A percentile compares a stretch with the other conserved stretches of the same genome.
phyloP scores from a whole-genome alignment of 495 filamentous ascomycete genomes.

The Mytilinidion resinicola region DNA sequence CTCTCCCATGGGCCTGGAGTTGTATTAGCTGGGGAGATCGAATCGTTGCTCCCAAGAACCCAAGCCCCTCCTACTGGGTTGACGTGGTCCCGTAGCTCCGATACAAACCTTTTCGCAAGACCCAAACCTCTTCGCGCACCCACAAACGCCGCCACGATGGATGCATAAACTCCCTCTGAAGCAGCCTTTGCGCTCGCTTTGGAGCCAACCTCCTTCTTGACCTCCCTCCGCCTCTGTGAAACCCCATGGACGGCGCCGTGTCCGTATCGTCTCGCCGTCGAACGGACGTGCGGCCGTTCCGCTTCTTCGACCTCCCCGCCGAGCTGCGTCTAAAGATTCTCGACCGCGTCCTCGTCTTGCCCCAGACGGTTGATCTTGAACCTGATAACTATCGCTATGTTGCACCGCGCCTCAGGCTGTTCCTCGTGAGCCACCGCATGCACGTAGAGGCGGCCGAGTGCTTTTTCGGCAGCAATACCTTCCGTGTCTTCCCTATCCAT shows the following conservation, averaged over 20 bases:
- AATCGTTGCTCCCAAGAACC: constrained; percentile 57
- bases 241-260: neutral
- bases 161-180: constrained; percentile 28
- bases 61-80: constrained; percentile 34
- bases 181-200: constrained; percentile 17
- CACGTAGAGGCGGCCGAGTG: constrained; percentile 64
- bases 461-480: constrained; percentile 71
- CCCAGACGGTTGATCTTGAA: constrained; percentile 62
- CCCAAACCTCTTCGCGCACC: neutral
- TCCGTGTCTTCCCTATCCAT: constrained; percentile 70
- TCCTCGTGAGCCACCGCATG: constrained; percentile 57
- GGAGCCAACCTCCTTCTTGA: neutral
- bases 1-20: constrained; percentile 49
- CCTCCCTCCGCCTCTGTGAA: neutral
- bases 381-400: constrained; percentile 56
- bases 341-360: constrained; percentile 50
- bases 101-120: constrained; percentile 26
- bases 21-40: constrained; percentile 67
- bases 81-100: constrained; percentile 38
- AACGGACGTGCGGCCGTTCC: constrained; percentile 46
- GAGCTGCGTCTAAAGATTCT: constrained; percentile 73
- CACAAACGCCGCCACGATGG: constrained; percentile 27
- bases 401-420: constrained; percentile 51
- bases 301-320: constrained; percentile 68
- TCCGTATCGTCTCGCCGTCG: neutral